These are phyloP conservation scores for Globisporangium perplexum DNA, from an alignment of 352 stramenopile genomes.

Conservation along the genomic window DNA sequence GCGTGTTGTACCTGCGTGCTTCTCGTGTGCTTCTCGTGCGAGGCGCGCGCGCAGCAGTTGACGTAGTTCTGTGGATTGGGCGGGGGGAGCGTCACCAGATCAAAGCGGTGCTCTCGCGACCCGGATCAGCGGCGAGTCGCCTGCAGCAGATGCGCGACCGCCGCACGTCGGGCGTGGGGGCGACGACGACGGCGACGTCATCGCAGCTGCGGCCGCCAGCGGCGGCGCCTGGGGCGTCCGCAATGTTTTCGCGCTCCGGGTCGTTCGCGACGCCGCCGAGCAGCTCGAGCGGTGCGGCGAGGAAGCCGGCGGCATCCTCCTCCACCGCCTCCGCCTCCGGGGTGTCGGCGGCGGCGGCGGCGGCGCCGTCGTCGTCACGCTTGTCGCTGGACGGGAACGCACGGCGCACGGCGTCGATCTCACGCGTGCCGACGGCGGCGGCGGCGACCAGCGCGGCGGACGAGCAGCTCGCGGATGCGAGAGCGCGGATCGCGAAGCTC, in stretches of 20 bases:
- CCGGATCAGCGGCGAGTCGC: constrained; percentile 15
- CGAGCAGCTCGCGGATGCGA: constrained; percentile 47
- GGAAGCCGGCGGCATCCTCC: constrained; percentile 9
- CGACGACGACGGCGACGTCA: not conserved
- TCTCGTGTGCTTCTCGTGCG: too few species aligned
- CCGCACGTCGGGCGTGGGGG: constrained; percentile 20
- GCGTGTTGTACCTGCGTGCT: not conserved
- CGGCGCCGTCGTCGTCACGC: constrained; percentile 13
- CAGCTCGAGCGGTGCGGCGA: constrained; percentile 10
- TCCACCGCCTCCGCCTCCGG: too few species aligned
- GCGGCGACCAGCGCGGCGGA: constrained; percentile 16
- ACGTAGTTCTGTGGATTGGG: not conserved
- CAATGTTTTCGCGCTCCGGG: constrained; percentile 10
- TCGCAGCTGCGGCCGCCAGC: constrained; percentile 9
- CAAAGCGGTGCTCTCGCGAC: constrained; percentile 25
- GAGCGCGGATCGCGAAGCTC: constrained; percentile 43
- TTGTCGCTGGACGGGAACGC: constrained; percentile 23
- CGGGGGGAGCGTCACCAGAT: constrained; percentile 8
- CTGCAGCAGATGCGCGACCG: constrained; percentile 28
- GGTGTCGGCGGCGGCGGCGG: constrained; percentile 5
- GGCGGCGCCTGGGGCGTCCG: constrained; percentile 9
- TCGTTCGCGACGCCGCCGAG: constrained; percentile 9
- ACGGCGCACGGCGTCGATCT: constrained; percentile 6
- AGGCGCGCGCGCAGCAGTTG: not conserved
- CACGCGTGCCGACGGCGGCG: constrained; percentile 8